phyloP scores from a whole-genome alignment of 495 filamentous ascomycete genomes.

The Melanomma pulvis-pyrius region DNA sequence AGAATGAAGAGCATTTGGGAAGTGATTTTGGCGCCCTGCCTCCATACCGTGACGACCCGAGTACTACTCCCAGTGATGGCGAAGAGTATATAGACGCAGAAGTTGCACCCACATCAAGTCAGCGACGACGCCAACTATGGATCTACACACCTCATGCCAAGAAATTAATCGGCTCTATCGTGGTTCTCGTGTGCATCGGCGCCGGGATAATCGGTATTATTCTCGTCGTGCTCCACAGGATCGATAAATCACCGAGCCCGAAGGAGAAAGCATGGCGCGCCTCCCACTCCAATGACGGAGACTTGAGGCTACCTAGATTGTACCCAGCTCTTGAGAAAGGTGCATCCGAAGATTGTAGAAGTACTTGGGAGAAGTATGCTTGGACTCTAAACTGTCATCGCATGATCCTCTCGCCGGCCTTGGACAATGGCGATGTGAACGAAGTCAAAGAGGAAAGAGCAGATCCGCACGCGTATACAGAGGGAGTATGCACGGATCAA shows the following conservation, averaged over 20 bases:
- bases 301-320: neutral
- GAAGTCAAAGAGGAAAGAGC: neutral
- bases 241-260: neutral
- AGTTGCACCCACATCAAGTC: neutral
- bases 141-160: neutral
- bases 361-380: neutral
- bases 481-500: neutral
- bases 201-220: neutral
- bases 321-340: constrained; percentile 1
- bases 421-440: constrained; percentile 3
- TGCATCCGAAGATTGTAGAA: neutral
- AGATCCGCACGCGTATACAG: neutral
- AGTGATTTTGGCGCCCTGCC: neutral
- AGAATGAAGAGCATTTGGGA: too few relatives aligned
- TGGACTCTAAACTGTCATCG: neutral
- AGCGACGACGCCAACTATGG: neutral
- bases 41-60: constrained; percentile 6
- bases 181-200: neutral
- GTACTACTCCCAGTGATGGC: neutral
- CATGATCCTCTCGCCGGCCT: neutral
- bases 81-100: neutral
- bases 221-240: neutral
- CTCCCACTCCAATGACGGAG: neutral
- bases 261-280: neutral
- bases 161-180: neutral